Evolutionary conservation across 208 protist genomes (phyloP).

Genomic region (Trypanosoma scelopori): DNA sequence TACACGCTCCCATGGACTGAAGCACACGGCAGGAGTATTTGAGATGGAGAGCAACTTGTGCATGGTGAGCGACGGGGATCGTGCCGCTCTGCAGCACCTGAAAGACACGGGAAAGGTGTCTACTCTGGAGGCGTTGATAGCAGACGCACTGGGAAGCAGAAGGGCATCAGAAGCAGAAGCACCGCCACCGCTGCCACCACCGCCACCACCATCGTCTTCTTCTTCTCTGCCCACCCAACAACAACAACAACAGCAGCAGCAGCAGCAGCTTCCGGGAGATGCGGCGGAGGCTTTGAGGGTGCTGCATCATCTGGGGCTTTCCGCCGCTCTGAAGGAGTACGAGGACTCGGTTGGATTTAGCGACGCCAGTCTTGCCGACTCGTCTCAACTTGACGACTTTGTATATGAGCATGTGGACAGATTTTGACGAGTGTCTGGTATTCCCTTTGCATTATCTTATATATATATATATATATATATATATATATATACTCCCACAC

Average conservation of each 20-base stretch:
- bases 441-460: no score
- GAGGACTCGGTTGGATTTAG: conserved; percentile 71
- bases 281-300: neutral
- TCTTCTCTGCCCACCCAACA: no score
- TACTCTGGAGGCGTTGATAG: conserved; percentile 20
- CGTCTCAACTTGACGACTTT: conserved; percentile 3
- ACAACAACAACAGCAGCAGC: neutral
- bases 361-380: conserved; percentile 19
- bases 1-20: conserved; percentile 45
- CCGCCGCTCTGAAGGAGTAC: conserved; percentile 40
- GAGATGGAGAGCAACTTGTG: conserved; percentile 47
- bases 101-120: conserved; percentile 3
- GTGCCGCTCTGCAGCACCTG: neutral
- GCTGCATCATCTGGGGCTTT: conserved; percentile 29
- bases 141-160: conserved; percentile 15
- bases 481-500: no score
- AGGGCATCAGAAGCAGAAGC: neutral
- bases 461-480: no score
- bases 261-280: no score
- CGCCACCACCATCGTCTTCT: neutral
- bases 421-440: neutral
- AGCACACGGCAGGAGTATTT: conserved; percentile 62
- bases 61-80: conserved; percentile 23
- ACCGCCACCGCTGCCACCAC: neutral
- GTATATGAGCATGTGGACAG: conserved; percentile 46